Percentiles rank a stretch among this genome's conserved stretches.
Conservation (phyloP, 257 asterid genomes). For the Solanum medicagineum region DNA sequence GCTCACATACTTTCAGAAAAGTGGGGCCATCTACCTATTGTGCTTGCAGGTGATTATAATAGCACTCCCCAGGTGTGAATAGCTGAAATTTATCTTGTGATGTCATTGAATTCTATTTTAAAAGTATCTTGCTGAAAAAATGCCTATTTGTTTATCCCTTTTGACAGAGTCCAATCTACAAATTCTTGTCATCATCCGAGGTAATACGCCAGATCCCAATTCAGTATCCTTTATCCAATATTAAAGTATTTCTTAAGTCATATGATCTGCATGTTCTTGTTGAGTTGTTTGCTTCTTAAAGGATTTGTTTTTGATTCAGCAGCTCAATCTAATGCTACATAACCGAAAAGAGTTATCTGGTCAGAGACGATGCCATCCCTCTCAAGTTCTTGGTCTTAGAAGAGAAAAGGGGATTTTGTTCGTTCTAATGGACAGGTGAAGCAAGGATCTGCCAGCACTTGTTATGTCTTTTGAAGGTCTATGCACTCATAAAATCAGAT, state of each 20-base stretch:
- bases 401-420: slow-evolving; percentile 18
- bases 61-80: slow-evolving; percentile 23
- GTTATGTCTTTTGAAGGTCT: neutral
- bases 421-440: slow-evolving; percentile 25
- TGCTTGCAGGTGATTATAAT: slow-evolving; percentile 33
- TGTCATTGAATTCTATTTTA: neutral
- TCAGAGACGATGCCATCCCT: slow-evolving; percentile 23
- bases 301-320: neutral
- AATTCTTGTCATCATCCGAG: slow-evolving; percentile 19
- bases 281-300: neutral
- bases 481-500: neutral
- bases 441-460: neutral
- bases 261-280: neutral
- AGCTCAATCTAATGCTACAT: slow-evolving; percentile 24
- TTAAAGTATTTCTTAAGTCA: neutral
- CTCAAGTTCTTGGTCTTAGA: slow-evolving; percentile 19
- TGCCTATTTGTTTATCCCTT: neutral
- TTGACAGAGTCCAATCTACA: slow-evolving; percentile 28
- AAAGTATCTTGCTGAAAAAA: neutral
- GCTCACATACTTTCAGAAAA: slow-evolving; percentile 22
- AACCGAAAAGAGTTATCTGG: slow-evolving; percentile 34
- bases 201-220: neutral
- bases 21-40: slow-evolving; percentile 22
- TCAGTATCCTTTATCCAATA: neutral
- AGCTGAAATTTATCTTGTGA: neutral